A percentile compares a stretch with the other conserved stretches of the same genome.
Conservation (phyloP, 345 rosid species). For the Zanthoxylum bungeanum region DNA sequence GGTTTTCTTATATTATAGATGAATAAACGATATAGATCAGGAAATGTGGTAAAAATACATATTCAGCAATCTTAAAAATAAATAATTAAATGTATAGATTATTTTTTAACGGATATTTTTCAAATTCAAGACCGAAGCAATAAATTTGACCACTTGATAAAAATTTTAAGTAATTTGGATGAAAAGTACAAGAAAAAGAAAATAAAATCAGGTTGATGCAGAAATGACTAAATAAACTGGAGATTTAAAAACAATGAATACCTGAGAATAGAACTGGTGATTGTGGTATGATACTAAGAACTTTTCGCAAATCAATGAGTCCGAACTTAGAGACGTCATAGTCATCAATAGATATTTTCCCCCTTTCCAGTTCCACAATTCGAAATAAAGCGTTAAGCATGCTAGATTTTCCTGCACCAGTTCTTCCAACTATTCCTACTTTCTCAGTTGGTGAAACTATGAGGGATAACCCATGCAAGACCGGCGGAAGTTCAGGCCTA, state of each 20-base stretch:
- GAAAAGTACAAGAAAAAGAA: neutral
- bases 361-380: slow-evolving; percentile 79
- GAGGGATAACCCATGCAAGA: slow-evolving; percentile 73
- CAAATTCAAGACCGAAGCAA: neutral
- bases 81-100: neutral
- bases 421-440: slow-evolving; percentile 95
- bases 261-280: slow-evolving; percentile 98
- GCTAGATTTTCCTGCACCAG: slow-evolving; percentile 96
- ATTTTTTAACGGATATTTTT: neutral
- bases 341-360: slow-evolving; percentile 73
- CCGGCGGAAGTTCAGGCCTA: slow-evolving; percentile 91
- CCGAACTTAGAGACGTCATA: slow-evolving; percentile 64
- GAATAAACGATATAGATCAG: neutral
- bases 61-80: too few relatives aligned
- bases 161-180: neutral
- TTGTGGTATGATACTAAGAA: slow-evolving; percentile 86
- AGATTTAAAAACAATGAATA: slow-evolving; percentile 11
- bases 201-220: neutral
- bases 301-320: slow-evolving; percentile 69
- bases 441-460: slow-evolving; percentile 64
- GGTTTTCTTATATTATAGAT: neutral
- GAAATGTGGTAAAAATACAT: neutral
- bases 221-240: neutral
- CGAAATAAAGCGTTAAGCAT: slow-evolving; percentile 91
- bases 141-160: neutral